Base-by-base conservation (phyloP, 257 asterid genomes). In the Solanum lycopersicoides region DNA sequence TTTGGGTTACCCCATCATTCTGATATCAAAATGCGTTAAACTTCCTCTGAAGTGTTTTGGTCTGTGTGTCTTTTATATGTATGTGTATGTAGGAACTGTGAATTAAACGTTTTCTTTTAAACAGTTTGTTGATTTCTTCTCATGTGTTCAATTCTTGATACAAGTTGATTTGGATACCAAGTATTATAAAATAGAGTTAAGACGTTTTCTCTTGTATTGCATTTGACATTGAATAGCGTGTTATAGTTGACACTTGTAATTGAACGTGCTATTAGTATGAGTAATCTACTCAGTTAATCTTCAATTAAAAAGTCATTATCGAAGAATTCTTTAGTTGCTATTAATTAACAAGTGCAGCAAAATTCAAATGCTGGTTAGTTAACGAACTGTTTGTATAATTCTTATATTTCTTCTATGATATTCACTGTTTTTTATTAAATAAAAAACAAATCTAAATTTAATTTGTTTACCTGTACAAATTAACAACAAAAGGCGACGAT, bases 401-500 rank as follows among this genome's bases (percentile, higher is more conserved):
- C 5, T 56, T 56, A 18, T 56, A 18, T 56, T 53, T 53, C 65
- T 56, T 56, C 5, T 3, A 56, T 56, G 5, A 56, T 56, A 20
- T 56, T 0, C 0, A 56, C 2, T 20, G 0, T 0, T 3, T 7
- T 56, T 56, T 56, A n/a, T 56, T 20, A 56, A 56, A 7, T 56
- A 20, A 56, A 20, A 56, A 7, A 0, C 0, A 5, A 56, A 56
- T 7, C 2, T 7, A 56, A 56, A 20, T 56, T 56, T 56, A 25
- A 20, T 56, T 20, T 56, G 0, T 7, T n/a, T 7, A 20, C 66
- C 0, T 20, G 5, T n/a, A 1, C 5, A 56, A 56, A 56, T 56
- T 0, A 18, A 20, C 5, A 0, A 56, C 5, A 0, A 56, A 56
- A 56, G 12, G 66, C 0, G 5, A 0, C 1, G 25, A 56, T 56